A percentile compares a stretch with the other conserved stretches of the same genome.
These are phyloP conservation scores for Petasospora rhodanensis DNA, from an alignment of 1,139 yeast species.

Conservation along the genomic window DNA sequence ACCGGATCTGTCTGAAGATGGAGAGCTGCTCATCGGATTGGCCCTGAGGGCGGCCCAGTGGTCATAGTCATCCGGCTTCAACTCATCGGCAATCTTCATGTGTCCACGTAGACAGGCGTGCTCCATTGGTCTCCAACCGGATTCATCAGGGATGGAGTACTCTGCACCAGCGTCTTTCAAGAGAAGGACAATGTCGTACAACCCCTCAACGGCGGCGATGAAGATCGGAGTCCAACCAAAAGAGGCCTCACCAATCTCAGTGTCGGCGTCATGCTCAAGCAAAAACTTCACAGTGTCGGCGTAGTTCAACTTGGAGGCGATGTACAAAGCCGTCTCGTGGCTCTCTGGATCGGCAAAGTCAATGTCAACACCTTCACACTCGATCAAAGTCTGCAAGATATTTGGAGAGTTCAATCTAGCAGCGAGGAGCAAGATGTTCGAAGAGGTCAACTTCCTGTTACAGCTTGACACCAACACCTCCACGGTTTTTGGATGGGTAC, in stretches of 20 bases:
- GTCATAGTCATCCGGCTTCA: slow-evolving; percentile 31
- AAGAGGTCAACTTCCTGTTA: slow-evolving; percentile 37
- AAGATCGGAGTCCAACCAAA: slow-evolving; percentile 97
- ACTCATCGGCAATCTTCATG: slow-evolving; percentile 57
- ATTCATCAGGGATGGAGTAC: slow-evolving; percentile 60
- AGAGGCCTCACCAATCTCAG: slow-evolving; percentile 71
- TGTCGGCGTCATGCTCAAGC: slow-evolving; percentile 56
- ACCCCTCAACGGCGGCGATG: slow-evolving; percentile 88
- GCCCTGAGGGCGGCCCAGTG: slow-evolving; percentile 5
- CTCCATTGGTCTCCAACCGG: slow-evolving; percentile 97
- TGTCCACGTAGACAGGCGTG: slow-evolving; percentile 94
- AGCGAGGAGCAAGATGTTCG: slow-evolving; percentile 61
- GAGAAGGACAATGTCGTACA: slow-evolving; percentile 47
- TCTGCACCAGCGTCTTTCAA: slow-evolving; percentile 53
- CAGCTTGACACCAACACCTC: slow-evolving; percentile 51
- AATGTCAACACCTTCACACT: slow-evolving; percentile 57
- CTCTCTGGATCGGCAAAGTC: slow-evolving; percentile 58
- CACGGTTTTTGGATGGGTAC: slow-evolving; percentile 78
- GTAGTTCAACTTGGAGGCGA: slow-evolving; percentile 67
- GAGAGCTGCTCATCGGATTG: slow-evolving; percentile 4
- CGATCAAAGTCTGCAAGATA: slow-evolving; percentile 51
- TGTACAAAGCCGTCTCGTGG: slow-evolving; percentile 77
- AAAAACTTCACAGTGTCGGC: slow-evolving; percentile 51
- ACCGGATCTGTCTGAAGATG: slow-evolving; percentile 11
- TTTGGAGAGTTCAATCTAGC: slow-evolving; percentile 61